Evolutionary conservation across 2,329 filamentous ascomycete species (phyloP).

Genomic region (Arthrobotrys pseudoclavata): DNA sequence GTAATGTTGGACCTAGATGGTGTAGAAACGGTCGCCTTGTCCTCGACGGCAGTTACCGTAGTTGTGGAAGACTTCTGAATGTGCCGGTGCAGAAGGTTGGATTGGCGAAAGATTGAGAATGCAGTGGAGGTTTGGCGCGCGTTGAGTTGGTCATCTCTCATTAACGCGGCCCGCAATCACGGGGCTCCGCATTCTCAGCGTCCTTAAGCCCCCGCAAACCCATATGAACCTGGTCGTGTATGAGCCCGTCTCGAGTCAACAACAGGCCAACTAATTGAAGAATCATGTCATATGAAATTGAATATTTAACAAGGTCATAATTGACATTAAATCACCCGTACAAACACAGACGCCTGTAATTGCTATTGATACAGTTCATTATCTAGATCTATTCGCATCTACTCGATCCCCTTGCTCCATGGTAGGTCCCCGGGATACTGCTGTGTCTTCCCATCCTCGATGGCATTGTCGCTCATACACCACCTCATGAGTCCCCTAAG

Average conservation of each 20-base stretch:
- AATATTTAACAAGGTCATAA: background rate
- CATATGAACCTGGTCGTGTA: too few relatives aligned
- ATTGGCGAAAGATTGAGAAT: conserved; percentile 13
- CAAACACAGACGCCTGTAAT: conserved; percentile 13
- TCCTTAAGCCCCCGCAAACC: too few relatives aligned
- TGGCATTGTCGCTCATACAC: conserved; percentile 44
- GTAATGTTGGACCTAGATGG: background rate
- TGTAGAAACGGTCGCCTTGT: background rate
- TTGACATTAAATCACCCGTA: conserved; percentile 11
- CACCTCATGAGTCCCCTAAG: conserved; percentile 60
- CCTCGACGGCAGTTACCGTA: background rate
- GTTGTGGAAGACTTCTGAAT: background rate
- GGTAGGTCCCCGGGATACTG: conserved; percentile 56
- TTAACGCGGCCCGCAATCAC: conserved; percentile 44
- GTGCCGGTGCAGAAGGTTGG: background rate
- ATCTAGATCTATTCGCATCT: background rate
- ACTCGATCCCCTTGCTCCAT: conserved; percentile 46
- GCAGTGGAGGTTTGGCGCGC: conserved; percentile 12
- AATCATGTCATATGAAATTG: too few relatives aligned
- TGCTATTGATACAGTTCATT: conserved; percentile 4
- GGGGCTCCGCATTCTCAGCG: conserved; percentile 11
- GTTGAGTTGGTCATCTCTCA: conserved; percentile 29
- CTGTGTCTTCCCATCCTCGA: conserved; percentile 56
- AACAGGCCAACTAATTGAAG: too few relatives aligned
- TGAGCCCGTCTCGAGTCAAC: too few relatives aligned